Percentiles rank a stretch among this genome's conserved stretches.
These are phyloP conservation scores for Elsinoe perseae DNA, from an alignment of 2,329 filamentous ascomycete genomes.

Conservation along the genomic window DNA sequence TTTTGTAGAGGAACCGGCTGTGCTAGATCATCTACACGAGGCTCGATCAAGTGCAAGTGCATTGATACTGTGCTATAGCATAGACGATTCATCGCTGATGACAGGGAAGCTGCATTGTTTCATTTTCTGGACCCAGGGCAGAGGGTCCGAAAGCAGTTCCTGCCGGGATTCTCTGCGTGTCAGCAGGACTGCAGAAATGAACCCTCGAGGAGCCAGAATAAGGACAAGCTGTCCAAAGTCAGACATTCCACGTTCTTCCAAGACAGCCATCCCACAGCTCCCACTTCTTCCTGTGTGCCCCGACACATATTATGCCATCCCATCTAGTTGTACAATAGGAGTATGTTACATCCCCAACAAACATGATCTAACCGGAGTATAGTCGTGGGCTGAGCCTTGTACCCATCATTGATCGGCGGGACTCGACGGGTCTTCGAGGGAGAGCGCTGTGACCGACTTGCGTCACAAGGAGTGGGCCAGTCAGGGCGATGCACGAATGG, in stretches of 20 bases:
- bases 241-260: slow-evolving; percentile 13
- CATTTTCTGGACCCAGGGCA: neutral
- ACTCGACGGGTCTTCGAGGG: slow-evolving; percentile 3
- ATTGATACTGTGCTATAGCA: neutral
- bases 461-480: slow-evolving; percentile 6
- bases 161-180: slow-evolving; percentile 8
- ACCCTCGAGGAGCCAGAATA: neutral
- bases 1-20: neutral
- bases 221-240: slow-evolving; percentile 6
- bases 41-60: neutral
- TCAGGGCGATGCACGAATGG: slow-evolving; percentile 6
- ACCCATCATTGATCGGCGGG: slow-evolving; percentile 1
- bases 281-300: neutral
- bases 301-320: neutral
- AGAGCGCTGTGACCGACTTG: slow-evolving; percentile 3
- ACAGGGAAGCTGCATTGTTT: slow-evolving; percentile 4
- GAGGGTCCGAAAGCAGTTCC: slow-evolving; percentile 11
- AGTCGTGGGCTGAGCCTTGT: neutral
- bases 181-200: neutral
- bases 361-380: neutral
- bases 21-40: neutral
- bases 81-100: neutral
- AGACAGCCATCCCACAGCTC: slow-evolving; percentile 7
- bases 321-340: neutral
- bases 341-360: neutral